Conservation (phyloP, 1,139 yeast genomes). For the Lodderomyces margitis region DNA sequence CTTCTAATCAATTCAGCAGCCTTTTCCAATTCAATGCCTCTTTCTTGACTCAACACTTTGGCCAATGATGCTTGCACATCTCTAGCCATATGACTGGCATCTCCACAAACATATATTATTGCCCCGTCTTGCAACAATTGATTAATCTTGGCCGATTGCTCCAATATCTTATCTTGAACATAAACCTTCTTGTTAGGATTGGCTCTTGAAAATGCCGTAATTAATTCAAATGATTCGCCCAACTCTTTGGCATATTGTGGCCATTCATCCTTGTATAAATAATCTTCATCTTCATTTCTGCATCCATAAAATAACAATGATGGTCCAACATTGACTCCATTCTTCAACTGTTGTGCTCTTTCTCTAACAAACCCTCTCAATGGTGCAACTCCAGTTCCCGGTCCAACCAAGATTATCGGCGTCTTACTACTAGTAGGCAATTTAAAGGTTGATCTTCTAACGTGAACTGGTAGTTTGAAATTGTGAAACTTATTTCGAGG, state of each 20-base stretch:
- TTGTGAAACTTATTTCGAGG: slow-evolving; percentile 65
- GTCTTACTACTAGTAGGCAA: slow-evolving; percentile 82
- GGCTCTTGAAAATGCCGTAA: slow-evolving; percentile 87
- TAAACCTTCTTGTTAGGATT: slow-evolving; percentile 64
- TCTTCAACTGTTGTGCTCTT: slow-evolving; percentile 49
- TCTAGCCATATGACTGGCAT: slow-evolving; percentile 94
- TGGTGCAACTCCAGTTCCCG: slow-evolving; percentile 99
- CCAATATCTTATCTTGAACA: slow-evolving; percentile 77
- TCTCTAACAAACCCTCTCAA: slow-evolving; percentile 92
- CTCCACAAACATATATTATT: slow-evolving; percentile 93
- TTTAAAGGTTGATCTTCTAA: slow-evolving; percentile 92
- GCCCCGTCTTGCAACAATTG: slow-evolving; percentile 72
- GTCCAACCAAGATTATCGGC: slow-evolving; percentile 92
- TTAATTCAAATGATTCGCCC: slow-evolving; percentile 66
- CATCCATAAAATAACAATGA: slow-evolving; percentile 83
- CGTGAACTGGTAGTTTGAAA: slow-evolving; percentile 80
- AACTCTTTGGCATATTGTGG: slow-evolving; percentile 59
- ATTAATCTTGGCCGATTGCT: slow-evolving; percentile 55
- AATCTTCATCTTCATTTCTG: slow-evolving; percentile 73
- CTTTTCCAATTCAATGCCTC: slow-evolving; percentile 56
- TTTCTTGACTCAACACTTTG: slow-evolving; percentile 59
- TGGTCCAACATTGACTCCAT: slow-evolving; percentile 63
- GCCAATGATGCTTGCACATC: slow-evolving; percentile 81
- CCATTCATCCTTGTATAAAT: slow-evolving; percentile 87
- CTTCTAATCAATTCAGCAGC: slow-evolving; percentile 80